Percentiles rank a stretch among this genome's conserved stretches.
These are phyloP conservation scores for Symmetrospora coprosmae DNA, from an alignment of 768 basidiomycete species.

Conservation along the genomic window DNA sequence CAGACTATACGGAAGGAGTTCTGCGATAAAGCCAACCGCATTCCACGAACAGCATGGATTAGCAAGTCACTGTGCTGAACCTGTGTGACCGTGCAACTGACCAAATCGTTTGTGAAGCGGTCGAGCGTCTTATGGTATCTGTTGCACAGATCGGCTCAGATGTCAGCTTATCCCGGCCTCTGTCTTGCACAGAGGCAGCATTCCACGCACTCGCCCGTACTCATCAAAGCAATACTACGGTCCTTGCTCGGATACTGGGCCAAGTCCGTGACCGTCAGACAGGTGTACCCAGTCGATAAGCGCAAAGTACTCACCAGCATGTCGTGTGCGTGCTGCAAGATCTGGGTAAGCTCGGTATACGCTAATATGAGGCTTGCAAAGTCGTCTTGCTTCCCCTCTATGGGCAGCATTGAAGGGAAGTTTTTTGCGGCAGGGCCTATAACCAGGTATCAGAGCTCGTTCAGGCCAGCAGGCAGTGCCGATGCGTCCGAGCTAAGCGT, in stretches of 20 bases:
- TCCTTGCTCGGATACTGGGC: slow-evolving; percentile 25
- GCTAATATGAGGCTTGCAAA: slow-evolving; percentile 27
- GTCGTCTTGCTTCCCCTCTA: slow-evolving; percentile 26
- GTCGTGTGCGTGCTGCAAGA: slow-evolving; percentile 27
- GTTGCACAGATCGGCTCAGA: too few relatives aligned
- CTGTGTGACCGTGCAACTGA: too few relatives aligned
- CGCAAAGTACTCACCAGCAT: slow-evolving; percentile 22
- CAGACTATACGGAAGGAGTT: slow-evolving; percentile 15
- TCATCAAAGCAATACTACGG: slow-evolving; percentile 22
- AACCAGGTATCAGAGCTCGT: too few relatives aligned
- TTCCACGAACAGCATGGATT: too few relatives aligned
- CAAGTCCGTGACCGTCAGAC: not conserved
- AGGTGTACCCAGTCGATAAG: too few relatives aligned
- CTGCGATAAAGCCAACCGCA: too few relatives aligned
- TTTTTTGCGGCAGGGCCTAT: slow-evolving; percentile 8
- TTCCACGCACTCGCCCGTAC: slow-evolving; percentile 24
- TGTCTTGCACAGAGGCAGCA: too few relatives aligned
- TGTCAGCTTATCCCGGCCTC: too few relatives aligned
- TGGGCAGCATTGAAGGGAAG: slow-evolving; percentile 26
- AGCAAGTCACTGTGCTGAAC: too few relatives aligned
- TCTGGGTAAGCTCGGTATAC: slow-evolving; percentile 14
- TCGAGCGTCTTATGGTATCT: slow-evolving; percentile 28
- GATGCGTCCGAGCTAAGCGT: too few relatives aligned
- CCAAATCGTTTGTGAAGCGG: slow-evolving; percentile 23
- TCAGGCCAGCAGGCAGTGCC: too few relatives aligned